Percentiles rank a stretch among this genome's conserved stretches.
These are phyloP conservation scores for Phytophthora citrophthora DNA, from an alignment of 352 stramenopile genomes.

Conservation along the genomic window DNA sequence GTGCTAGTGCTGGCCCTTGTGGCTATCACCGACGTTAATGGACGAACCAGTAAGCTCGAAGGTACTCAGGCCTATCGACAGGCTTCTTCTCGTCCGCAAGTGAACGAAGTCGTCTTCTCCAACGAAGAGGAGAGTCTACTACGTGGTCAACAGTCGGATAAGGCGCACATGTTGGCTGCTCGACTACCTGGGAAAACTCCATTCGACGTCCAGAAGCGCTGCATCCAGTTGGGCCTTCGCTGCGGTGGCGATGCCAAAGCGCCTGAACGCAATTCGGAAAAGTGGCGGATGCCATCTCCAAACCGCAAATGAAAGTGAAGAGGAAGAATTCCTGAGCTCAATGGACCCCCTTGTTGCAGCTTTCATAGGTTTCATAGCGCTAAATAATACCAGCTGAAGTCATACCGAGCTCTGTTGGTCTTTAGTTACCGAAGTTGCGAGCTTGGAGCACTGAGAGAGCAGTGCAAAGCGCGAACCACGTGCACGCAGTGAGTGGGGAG, in stretches of 20 bases:
- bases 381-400: constrained; percentile 12
- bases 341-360: background rate
- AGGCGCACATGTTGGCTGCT: constrained; percentile 39
- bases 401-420: background rate
- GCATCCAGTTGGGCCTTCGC: constrained; percentile 59
- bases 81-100: constrained; percentile 22
- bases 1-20: constrained; percentile 5
- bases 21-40: constrained; percentile 6
- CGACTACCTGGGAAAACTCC: constrained; percentile 41
- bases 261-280: constrained; percentile 50
- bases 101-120: constrained; percentile 47
- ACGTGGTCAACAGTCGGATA: constrained; percentile 47
- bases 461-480: constrained; percentile 52
- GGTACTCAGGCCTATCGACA: constrained; percentile 26
- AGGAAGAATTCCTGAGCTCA: no score
- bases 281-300: constrained; percentile 38
- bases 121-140: constrained; percentile 62
- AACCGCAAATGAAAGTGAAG: constrained; percentile 4
- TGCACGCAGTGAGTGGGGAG: constrained; percentile 40
- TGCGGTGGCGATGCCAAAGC: constrained; percentile 42
- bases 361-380: constrained; percentile 4
- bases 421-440: constrained; percentile 54
- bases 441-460: constrained; percentile 56
- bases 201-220: constrained; percentile 55
- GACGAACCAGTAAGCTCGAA: constrained; percentile 31